Base-by-base conservation (phyloP, 2,329 filamentous ascomycete species). In the Ceratocystis variospora region DNA sequence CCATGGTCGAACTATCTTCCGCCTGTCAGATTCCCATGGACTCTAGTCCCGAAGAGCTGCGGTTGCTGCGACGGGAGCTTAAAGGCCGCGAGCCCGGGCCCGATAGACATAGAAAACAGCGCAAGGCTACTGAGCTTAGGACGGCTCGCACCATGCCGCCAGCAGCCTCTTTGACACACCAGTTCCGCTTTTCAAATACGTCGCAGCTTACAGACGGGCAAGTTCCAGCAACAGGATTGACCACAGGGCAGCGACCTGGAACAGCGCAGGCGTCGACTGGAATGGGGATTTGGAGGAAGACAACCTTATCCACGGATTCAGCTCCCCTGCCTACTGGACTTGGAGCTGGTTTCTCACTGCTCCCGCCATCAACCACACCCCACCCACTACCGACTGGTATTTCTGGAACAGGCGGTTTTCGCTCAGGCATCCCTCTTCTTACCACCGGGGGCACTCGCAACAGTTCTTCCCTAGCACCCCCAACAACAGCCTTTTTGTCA, bases 1-100 rank as follows among this genome's bases (percentile, higher is more conserved):
- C 76, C 63, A 74, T 78, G 62, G 75, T 78, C 66, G 76, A 78
- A 70, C 70, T 78, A n/a, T 74, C 75, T 41, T 71, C 71, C 8
- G 73, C 73, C 57, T 78, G 76, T 72, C 72, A 73, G 68, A 62
- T 72, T 41, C 69, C 70, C 12, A 59, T 68, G 17, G 63, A 28
- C n/a, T 8, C 61, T 31, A 65, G n/a, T 22, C 63, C 63, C 41
- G 62, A 48, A 4, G 33, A 25, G 33, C 44, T 31, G 33, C 48
- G 28, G 41, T 33, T 45, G 1, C 37, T 19, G n/a, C 31, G 10
- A 59, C 63, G 41, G 48, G 19, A 19, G 46, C 62, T 55, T 12
- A n/a, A 53, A 17, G 28, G 15, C 6, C 48, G 22, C 12, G 41
- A 33, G 8, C 19, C 17, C 12, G 22, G 22, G 33, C 63, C 33